Percentiles rank a stretch among this genome's conserved stretches.
phyloP scores from a whole-genome alignment of 257 asterid genomes.

The Nicotiana attenuata region DNA sequence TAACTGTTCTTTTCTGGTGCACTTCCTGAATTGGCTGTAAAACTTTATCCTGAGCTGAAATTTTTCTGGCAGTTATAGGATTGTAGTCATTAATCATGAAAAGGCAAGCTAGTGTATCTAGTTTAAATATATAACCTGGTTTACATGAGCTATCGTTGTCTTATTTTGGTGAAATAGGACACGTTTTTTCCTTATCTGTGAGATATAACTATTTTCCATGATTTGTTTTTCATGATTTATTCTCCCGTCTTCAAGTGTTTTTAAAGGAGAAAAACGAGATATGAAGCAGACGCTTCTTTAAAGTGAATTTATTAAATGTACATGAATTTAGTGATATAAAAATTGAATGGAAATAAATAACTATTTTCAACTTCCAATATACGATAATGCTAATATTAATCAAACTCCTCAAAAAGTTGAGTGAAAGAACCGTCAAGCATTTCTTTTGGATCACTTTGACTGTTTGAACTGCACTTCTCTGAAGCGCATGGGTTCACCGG shows the following conservation, averaged over 20 bases:
- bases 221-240: not conserved
- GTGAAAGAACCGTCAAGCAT: not conserved
- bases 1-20: not conserved
- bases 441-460: not conserved
- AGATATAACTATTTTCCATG: not conserved
- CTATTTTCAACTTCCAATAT: not conserved
- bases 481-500: not conserved
- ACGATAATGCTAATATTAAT: not conserved
- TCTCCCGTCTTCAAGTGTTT: not conserved
- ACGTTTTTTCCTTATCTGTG: not conserved
- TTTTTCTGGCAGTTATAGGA: not conserved
- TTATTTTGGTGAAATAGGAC: not conserved
- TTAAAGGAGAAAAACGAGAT: not conserved
- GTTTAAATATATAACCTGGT: not conserved
- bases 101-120: not conserved
- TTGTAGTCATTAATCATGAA: not conserved
- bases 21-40: not conserved
- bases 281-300: not conserved
- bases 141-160: not conserved
- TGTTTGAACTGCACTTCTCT: not conserved
- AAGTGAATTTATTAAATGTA: not conserved
- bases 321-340: not conserved
- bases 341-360: no score
- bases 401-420: not conserved
- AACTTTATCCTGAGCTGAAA: not conserved